Conservation (phyloP, 371 early-diverging fungal species). For the Capniomyces stellatus region DNA sequence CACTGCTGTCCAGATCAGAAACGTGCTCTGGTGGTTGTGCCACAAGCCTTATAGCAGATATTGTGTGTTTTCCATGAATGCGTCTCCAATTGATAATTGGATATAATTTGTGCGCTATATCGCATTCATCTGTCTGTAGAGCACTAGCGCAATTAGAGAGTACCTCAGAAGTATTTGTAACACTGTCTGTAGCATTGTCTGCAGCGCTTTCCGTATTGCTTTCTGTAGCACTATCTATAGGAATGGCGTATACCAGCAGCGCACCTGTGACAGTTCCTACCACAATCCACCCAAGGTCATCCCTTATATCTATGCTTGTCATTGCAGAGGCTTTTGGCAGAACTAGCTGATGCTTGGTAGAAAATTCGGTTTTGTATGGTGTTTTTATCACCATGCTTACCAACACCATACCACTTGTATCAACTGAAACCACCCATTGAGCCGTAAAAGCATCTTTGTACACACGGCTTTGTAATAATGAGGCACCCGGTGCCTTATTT, state of each 20-base stretch:
- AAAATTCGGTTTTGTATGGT: neutral
- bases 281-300: neutral
- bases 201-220: too few species aligned
- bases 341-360: neutral
- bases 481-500: too few species aligned
- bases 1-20: too few species aligned
- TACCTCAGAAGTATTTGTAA: too few species aligned
- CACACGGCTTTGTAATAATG: too few species aligned
- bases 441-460: neutral
- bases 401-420: neutral
- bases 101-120: neutral
- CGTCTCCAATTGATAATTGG: conserved; percentile 3
- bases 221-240: neutral
- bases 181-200: neutral
- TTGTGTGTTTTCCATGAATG: neutral
- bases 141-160: too few species aligned
- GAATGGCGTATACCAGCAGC: neutral
- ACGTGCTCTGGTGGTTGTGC: too few species aligned
- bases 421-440: neutral
- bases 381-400: neutral
- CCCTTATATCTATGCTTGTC: neutral
- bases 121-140: too few species aligned
- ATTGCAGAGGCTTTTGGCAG: neutral
- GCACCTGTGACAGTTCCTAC: conserved; percentile 3
- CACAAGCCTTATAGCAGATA: neutral